phyloP scores from a whole-genome alignment of 1,284 basidiomycete species.

The Fistulinella cinereoalba region DNA sequence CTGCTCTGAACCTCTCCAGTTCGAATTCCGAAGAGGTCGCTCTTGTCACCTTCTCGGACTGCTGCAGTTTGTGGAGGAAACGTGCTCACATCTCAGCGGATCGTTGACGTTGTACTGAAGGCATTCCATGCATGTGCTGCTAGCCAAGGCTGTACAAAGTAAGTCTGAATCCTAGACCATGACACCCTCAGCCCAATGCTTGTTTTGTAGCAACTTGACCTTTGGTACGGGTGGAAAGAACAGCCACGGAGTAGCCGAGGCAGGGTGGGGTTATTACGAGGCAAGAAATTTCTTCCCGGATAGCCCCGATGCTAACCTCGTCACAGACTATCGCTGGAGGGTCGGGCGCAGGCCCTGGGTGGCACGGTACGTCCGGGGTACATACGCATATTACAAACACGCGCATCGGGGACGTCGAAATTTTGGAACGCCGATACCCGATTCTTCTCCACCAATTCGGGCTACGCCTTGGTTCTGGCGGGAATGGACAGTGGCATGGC shows the following conservation, averaged over 20 bases:
- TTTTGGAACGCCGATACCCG: slow-evolving; percentile 88
- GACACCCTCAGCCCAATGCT: background rate
- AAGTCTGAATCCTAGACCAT: slow-evolving; percentile 22
- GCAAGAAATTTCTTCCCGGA: slow-evolving; percentile 34
- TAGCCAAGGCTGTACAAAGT: slow-evolving; percentile 93
- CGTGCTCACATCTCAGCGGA: slow-evolving; percentile 88
- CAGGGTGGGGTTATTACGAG: slow-evolving; percentile 96
- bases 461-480: slow-evolving; percentile 74
- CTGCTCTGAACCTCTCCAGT: slow-evolving; percentile 51
- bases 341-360: slow-evolving; percentile 85
- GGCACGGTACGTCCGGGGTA: slow-evolving; percentile 88
- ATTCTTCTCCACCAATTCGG: slow-evolving; percentile 84
- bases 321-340: slow-evolving; percentile 87
- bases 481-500: slow-evolving; percentile 74
- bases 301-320: slow-evolving; percentile 1
- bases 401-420: slow-evolving; percentile 89
- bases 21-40: slow-evolving; percentile 75
- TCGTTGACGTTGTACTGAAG: slow-evolving; percentile 92
- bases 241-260: slow-evolving; percentile 68
- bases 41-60: slow-evolving; percentile 80
- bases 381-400: slow-evolving; percentile 95
- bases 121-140: slow-evolving; percentile 94
- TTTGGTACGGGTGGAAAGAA: slow-evolving; percentile 90
- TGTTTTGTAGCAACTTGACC: slow-evolving; percentile 71
- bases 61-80: slow-evolving; percentile 95